phyloP scores from a whole-genome alignment of 2,329 filamentous ascomycete genomes.

The Diaporthe citriasiana region DNA sequence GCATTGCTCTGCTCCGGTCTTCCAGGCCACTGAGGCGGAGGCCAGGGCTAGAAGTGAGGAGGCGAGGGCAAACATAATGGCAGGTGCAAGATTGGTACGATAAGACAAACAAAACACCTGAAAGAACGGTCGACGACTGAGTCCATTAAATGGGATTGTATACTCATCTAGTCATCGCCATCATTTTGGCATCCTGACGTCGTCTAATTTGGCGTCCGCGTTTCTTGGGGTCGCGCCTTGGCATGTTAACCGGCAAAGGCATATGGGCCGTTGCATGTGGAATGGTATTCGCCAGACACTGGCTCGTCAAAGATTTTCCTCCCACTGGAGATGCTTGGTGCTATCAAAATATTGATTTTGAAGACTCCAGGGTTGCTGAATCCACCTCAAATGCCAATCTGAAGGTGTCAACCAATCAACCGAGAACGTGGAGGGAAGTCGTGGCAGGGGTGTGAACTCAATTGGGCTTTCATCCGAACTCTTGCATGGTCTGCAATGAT shows the following conservation, averaged over 20 bases:
- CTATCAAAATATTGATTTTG: slow-evolving; percentile 6
- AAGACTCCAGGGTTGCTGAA: not conserved
- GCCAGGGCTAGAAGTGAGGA: slow-evolving; percentile 9
- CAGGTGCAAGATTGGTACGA: not conserved
- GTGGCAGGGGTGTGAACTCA: slow-evolving; percentile 7
- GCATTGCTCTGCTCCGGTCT: slow-evolving; percentile 16
- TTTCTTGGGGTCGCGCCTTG: slow-evolving; percentile 6
- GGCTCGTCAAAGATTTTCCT: not conserved
- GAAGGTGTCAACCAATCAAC: slow-evolving; percentile 12
- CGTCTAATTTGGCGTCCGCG: not conserved
- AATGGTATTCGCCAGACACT: not conserved
- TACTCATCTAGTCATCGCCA: not conserved
- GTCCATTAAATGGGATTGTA: slow-evolving; percentile 1
- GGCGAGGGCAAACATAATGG: not conserved
- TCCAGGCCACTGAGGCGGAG: slow-evolving; percentile 28
- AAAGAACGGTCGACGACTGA: not conserved
- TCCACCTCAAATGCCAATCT: not conserved
- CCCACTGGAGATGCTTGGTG: not conserved
- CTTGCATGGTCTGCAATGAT: slow-evolving; percentile 11
- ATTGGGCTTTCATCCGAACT: slow-evolving; percentile 8
- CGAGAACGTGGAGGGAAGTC: not conserved
- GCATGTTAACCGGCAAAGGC: slow-evolving; percentile 24
- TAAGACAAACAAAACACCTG: not conserved
- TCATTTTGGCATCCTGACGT: not conserved
- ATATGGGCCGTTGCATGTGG: slow-evolving; percentile 8